A percentile compares a stretch with the other conserved stretches of the same genome.
Conservation (phyloP, 1,284 basidiomycete species). For the Ustilago nuda region DNA sequence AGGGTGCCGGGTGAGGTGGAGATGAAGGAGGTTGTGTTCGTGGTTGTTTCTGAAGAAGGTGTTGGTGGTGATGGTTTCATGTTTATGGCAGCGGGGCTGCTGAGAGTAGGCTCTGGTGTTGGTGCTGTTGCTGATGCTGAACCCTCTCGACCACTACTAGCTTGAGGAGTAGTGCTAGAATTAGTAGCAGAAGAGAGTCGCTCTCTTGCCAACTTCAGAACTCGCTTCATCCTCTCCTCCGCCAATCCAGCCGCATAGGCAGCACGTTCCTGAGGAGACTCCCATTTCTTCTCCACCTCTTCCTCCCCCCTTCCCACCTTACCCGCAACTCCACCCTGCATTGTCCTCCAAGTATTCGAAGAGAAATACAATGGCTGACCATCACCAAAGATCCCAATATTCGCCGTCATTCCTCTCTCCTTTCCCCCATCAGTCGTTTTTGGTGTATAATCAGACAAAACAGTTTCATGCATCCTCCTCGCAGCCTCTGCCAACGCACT, state of each 20-base stretch:
- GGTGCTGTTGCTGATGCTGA: too few relatives aligned
- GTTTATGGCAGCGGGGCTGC: too few relatives aligned
- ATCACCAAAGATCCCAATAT: constrained; percentile 17
- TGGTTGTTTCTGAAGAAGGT: background rate
- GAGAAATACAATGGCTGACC: constrained; percentile 34
- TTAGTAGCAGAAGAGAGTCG: constrained; percentile 10
- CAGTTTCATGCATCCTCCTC: constrained; percentile 19
- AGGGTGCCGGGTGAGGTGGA: constrained; percentile 18
- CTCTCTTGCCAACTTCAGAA: constrained; percentile 20
- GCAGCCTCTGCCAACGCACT: constrained; percentile 23
- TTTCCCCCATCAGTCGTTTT: background rate
- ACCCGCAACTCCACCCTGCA: background rate
- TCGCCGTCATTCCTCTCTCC: background rate
- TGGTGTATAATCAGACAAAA: constrained; percentile 23
- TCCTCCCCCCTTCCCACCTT: background rate
- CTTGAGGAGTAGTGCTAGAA: background rate
- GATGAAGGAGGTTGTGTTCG: constrained; percentile 8
- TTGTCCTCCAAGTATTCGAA: constrained; percentile 16
- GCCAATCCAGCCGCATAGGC: constrained; percentile 23
- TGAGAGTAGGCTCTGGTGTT: background rate
- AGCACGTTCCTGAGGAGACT: constrained; percentile 24
- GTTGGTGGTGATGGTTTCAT: background rate
- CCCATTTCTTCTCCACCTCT: constrained; percentile 23
- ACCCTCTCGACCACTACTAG: background rate
- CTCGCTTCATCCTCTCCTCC: constrained; percentile 35